These are phyloP conservation scores for Porpolomopsis calyptriformis DNA, from an alignment of 768 basidiomycete species.

Conservation along the genomic window DNA sequence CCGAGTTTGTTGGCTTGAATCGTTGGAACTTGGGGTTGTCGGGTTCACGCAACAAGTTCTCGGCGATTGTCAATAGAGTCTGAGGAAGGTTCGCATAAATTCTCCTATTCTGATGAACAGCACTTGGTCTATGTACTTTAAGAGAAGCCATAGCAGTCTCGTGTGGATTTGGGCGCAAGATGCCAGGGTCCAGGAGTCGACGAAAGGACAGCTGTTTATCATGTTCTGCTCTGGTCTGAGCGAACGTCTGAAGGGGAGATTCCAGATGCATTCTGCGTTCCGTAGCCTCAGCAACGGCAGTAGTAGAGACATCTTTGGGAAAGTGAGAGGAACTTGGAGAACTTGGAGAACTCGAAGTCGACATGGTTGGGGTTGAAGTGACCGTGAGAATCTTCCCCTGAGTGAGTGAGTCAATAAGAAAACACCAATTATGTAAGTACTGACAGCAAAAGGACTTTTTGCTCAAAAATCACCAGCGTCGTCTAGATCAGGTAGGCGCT, in stretches of 20 bases:
- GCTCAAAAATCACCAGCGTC: too few species aligned
- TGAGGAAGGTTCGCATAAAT: constrained; percentile 21
- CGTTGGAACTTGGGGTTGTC: constrained; percentile 59
- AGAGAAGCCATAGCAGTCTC: constrained; percentile 50
- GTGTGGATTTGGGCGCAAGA: constrained; percentile 57
- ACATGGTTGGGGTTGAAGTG: neutral
- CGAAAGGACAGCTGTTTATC: constrained; percentile 64
- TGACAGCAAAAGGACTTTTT: too few species aligned
- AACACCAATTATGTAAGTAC: too few species aligned
- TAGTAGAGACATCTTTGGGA: constrained; percentile 18
- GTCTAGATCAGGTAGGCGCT: too few species aligned
- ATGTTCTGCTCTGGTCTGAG: constrained; percentile 40
- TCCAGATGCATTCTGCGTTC: constrained; percentile 30
- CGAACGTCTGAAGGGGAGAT: constrained; percentile 25
- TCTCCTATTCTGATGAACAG: constrained; percentile 11
- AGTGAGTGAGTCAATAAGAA: too few species aligned
- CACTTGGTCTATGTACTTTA: constrained; percentile 36
- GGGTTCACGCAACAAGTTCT: constrained; percentile 66
- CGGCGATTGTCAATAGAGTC: constrained; percentile 58
- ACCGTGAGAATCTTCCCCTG: too few species aligned
- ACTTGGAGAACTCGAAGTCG: neutral
- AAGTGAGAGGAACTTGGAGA: neutral
- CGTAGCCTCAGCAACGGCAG: constrained; percentile 34
- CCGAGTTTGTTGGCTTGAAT: constrained; percentile 67
- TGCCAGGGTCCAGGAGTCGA: constrained; percentile 70